phyloP scores from a whole-genome alignment of 2,329 filamentous ascomycete species.

The Mycogone perniciosa region DNA sequence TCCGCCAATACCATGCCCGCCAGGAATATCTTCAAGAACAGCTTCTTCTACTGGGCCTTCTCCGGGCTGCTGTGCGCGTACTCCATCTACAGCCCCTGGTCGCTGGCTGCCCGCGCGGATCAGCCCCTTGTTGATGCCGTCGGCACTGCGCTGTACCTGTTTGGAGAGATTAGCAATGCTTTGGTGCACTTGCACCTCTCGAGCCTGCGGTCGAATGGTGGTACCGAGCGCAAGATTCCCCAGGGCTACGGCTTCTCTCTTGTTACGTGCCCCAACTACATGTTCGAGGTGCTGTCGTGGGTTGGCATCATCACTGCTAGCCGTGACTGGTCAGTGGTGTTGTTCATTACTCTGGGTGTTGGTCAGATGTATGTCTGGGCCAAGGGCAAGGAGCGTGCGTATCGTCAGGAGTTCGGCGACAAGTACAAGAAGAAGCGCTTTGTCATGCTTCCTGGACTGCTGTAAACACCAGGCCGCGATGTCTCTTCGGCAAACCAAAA shows the following conservation, averaged over 20 bases:
- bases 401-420: conserved; percentile 84
- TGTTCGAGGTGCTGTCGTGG: conserved; percentile 89
- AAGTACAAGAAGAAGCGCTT: conserved; percentile 94
- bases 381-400: conserved; percentile 82
- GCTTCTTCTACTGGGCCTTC: conserved; percentile 84
- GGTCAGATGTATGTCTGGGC: conserved; percentile 84
- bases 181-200: conserved; percentile 74
- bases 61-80: conserved; percentile 75
- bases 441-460: conserved; percentile 71
- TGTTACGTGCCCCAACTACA: conserved; percentile 96
- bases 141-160: conserved; percentile 64
- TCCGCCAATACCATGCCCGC: conserved; percentile 90
- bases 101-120: conserved; percentile 53
- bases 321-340: conserved; percentile 67
- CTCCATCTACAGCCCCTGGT: conserved; percentile 69
- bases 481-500: background rate
- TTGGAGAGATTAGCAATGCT: conserved; percentile 77
- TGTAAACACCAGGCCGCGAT: conserved; percentile 37
- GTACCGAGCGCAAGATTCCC: conserved; percentile 83
- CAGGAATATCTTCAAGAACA: conserved; percentile 90
- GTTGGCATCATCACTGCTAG: conserved; percentile 72
- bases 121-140: conserved; percentile 51
- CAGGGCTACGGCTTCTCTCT: conserved; percentile 74
- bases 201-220: conserved; percentile 68
- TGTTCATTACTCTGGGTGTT: conserved; percentile 70